Conservation (phyloP, 1,284 basidiomycete species). For the Cryptococcus sp. region DNA sequence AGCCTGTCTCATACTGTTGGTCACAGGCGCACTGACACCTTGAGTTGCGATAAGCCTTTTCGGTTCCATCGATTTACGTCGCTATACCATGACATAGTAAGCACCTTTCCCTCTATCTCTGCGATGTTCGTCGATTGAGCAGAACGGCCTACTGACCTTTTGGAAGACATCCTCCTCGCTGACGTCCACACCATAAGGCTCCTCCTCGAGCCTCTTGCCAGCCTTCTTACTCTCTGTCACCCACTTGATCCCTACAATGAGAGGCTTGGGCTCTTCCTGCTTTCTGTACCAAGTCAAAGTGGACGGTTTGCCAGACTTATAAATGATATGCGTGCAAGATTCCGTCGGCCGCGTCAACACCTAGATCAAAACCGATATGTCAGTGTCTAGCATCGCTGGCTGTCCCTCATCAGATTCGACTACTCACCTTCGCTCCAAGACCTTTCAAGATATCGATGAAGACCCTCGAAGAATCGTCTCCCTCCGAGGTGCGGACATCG, state of each 20-base stretch:
- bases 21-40: background rate
- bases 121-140: background rate
- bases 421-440: slow-evolving; percentile 74
- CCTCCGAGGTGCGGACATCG: slow-evolving; percentile 82
- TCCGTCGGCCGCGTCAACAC: slow-evolving; percentile 56
- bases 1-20: slow-evolving; percentile 6
- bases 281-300: slow-evolving; percentile 74
- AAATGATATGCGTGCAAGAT: slow-evolving; percentile 83
- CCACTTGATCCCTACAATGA: slow-evolving; percentile 86
- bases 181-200: slow-evolving; percentile 67
- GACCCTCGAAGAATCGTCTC: slow-evolving; percentile 77
- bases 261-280: slow-evolving; percentile 63
- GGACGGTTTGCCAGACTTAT: slow-evolving; percentile 78
- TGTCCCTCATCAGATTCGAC: background rate
- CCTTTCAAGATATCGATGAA: slow-evolving; percentile 81
- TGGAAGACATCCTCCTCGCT: slow-evolving; percentile 67
- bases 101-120: background rate
- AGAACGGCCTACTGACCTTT: slow-evolving; percentile 59
- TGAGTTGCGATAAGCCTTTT: slow-evolving; percentile 28
- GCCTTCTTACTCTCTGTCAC: slow-evolving; percentile 81
- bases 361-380: slow-evolving; percentile 38
- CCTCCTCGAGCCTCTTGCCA: slow-evolving; percentile 65
- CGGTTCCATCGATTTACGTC: slow-evolving; percentile 64
- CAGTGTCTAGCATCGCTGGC: no score
- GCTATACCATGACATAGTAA: slow-evolving; percentile 42